Evolutionary conservation across 169 alveolate genomes (phyloP), one percentile per base, ranked within the genome.

Genomic region (Cryptosporidium baileyi): DNA sequence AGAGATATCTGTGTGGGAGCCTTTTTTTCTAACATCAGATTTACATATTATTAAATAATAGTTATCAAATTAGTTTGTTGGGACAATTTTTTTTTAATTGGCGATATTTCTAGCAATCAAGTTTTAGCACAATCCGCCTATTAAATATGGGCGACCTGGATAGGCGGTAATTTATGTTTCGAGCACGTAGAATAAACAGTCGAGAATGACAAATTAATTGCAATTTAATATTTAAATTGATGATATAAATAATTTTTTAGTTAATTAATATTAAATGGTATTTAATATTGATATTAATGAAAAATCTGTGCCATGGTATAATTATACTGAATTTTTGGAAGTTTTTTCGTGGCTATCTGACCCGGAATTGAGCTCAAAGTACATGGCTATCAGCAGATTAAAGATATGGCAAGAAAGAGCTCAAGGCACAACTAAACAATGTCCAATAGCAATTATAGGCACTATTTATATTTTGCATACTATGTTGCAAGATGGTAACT

Each of bases 141-240:
- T 34, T 61, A 30, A n/a, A n/a, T 61, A 13, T 38, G n/a, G 79
- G 54, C 19, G 57, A 34, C 17, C 8, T 8, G 26, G 40, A 13
- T 57, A 36, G 81, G 81, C 81, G 81, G 81, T 28, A 40, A 65
- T n/a, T n/a, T n/a, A n/a, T n/a, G n/a, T n/a, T n/a, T n/a, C n/a
- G n/a, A n/a, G n/a, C n/a, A n/a, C n/a, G n/a, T n/a, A n/a, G n/a
- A n/a, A n/a, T n/a, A n/a, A n/a, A n/a, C n/a, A n/a, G n/a, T n/a
- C n/a, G n/a, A n/a, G n/a, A n/a, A n/a, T n/a, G n/a, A n/a, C n/a
- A n/a, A n/a, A n/a, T n/a, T n/a, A n/a, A n/a, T n/a, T n/a, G 19
- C 3, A 41, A 47, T 47, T 47, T 47, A n/a, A 9, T 9, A 47
- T 47, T 47, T 47, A 47, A n/a, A 47, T 3, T 0, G 13, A 47